Percentiles rank a stretch among this genome's conserved stretches.
phyloP scores from a whole-genome alignment of 2,329 filamentous ascomycete species.

The Dothistroma septosporum region DNA sequence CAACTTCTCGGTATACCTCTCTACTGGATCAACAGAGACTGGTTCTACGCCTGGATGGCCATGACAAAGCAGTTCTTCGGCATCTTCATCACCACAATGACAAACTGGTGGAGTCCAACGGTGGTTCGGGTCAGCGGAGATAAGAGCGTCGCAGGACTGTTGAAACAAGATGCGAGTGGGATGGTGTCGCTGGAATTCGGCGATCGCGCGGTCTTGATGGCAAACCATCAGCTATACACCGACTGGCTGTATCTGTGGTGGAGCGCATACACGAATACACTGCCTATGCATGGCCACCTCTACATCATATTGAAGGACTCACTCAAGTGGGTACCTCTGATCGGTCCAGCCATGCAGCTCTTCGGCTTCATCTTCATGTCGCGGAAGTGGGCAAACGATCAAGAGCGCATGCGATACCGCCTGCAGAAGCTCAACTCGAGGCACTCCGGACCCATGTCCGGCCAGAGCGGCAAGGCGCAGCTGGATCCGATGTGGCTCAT shows the following conservation, averaged over 20 bases:
- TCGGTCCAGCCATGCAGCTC: slow-evolving; percentile 79
- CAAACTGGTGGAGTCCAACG: slow-evolving; percentile 78
- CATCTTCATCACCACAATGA: slow-evolving; percentile 71
- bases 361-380: slow-evolving; percentile 90
- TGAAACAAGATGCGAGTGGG: slow-evolving; percentile 64
- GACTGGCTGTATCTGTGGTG: slow-evolving; percentile 96
- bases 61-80: slow-evolving; percentile 82
- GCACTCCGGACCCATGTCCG: slow-evolving; percentile 37
- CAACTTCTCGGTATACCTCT: slow-evolving; percentile 70
- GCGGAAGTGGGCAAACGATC: slow-evolving; percentile 80
- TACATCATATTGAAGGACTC: slow-evolving; percentile 90
- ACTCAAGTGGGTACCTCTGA: slow-evolving; percentile 74
- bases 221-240: slow-evolving; percentile 73
- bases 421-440: slow-evolving; percentile 63
- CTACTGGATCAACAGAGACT: slow-evolving; percentile 67
- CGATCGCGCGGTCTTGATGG: slow-evolving; percentile 73
- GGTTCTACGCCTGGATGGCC: slow-evolving; percentile 80
- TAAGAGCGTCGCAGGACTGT: slow-evolving; percentile 69
- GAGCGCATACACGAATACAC: slow-evolving; percentile 67
- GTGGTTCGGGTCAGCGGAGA: slow-evolving; percentile 78
- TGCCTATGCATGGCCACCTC: slow-evolving; percentile 72
- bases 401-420: slow-evolving; percentile 68
- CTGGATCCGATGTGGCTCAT: slow-evolving; percentile 78
- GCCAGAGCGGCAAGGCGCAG: slow-evolving; percentile 26
- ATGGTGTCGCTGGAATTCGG: slow-evolving; percentile 72